Evolutionary conservation across 1,284 basidiomycete genomes (phyloP).

Genomic region (Puccinia novopanici): DNA sequence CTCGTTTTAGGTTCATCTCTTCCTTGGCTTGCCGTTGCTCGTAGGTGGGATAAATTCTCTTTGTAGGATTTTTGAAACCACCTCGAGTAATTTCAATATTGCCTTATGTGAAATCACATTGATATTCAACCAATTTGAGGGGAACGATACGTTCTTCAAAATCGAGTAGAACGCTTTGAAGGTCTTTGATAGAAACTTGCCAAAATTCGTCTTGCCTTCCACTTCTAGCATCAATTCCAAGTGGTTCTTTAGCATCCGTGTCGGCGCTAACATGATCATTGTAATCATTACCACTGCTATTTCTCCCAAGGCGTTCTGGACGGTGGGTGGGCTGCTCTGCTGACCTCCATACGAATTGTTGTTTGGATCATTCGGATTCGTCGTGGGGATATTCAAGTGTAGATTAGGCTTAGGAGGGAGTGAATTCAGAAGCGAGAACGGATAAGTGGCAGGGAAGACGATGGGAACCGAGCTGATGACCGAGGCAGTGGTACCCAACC

Average conservation of each 20-base stretch:
- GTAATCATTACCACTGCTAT: slow-evolving; percentile 81
- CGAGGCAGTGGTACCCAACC: slow-evolving; percentile 68
- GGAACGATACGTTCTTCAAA: slow-evolving; percentile 83
- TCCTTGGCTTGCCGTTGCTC: neutral
- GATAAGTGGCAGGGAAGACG: slow-evolving; percentile 89
- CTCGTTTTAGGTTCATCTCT: neutral
- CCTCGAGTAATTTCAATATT: slow-evolving; percentile 82
- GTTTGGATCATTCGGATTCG: slow-evolving; percentile 56
- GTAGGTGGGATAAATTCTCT: slow-evolving; percentile 73
- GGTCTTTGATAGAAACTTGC: slow-evolving; percentile 71
- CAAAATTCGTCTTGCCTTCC: slow-evolving; percentile 77
- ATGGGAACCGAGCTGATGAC: slow-evolving; percentile 71
- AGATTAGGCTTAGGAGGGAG: slow-evolving; percentile 62
- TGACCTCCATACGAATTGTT: slow-evolving; percentile 54
- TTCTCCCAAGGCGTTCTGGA: slow-evolving; percentile 83
- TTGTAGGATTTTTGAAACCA: slow-evolving; percentile 74
- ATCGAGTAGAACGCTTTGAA: slow-evolving; percentile 83
- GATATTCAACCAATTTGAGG: slow-evolving; percentile 86
- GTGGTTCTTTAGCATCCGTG: slow-evolving; percentile 75
- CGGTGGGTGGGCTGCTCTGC: slow-evolving; percentile 52
- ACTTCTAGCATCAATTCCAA: slow-evolving; percentile 78
- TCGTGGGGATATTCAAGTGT: slow-evolving; percentile 53
- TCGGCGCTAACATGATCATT: slow-evolving; percentile 75
- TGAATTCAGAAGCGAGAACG: slow-evolving; percentile 78
- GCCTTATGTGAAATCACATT: slow-evolving; percentile 86